Base-by-base conservation (phyloP, 1,139 yeast species). In the Yamadazyma dushanensis region DNA sequence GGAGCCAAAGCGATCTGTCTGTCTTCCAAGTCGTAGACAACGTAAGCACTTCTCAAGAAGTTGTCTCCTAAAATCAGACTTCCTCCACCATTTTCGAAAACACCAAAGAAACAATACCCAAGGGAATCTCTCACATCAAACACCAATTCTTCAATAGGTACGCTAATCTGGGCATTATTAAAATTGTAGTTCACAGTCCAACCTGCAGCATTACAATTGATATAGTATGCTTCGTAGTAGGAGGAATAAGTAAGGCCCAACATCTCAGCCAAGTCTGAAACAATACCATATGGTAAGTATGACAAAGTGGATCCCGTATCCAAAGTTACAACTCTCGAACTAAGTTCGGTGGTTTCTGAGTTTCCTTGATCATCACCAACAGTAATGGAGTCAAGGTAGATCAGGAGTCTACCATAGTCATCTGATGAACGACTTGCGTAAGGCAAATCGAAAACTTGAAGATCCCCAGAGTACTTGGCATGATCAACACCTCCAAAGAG, bases 21-120 rank as follows among this genome's bases (percentile, higher is more conserved):
- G 43, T 73, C 75, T 23, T 83, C 89, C 45, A 86, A 62, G 57
- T 88, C 90, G 49, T 76, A 87, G 30, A 86, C 95, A 37, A 80
- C 74, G 55, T 88, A 88, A 9, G 84, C 89, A 35, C 76, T 68
- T 41, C 87, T 72, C 50, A 88, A 62, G 60, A 87, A 79, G 19
- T 80, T 73, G 56, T 85, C 95, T 34, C 96, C 96, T 11, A 86
- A 53, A 35, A 61, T 52, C 29, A 31, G 16, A 20, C 16, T 18
- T 4, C 8, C 3, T 13, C 18, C 31, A 7, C 14, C 59, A 9
- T 29, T 36, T 3, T 26, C 27, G 20, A 33, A 35, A 13, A 37
- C 14, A 6, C 38, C 39, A n/a, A 37, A 53, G 30, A 40, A 39
- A 42, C 69, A 63, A 22, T 33, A 32, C 15, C 29, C 25, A 3